Base-by-base conservation (phyloP, 192 early-diverging fungal genomes). In the Podila epigama region DNA sequence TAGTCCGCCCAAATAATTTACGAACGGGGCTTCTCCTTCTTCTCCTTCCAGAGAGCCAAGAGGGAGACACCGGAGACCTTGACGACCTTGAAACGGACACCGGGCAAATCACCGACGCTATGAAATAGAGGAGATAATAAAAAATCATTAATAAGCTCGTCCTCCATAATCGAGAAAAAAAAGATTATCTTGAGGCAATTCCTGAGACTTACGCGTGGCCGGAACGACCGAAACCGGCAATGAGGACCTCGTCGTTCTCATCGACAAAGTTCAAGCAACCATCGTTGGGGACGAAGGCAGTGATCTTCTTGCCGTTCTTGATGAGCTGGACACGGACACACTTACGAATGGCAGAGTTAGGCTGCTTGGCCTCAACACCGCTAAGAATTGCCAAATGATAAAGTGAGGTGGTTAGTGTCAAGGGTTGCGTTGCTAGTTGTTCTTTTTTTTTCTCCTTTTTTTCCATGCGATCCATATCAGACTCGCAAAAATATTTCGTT, bases 251-350 rank as follows among this genome's bases (percentile, higher is more conserved):
- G 90, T 99, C 97, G 92, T 99, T 99, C 82, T 99, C 98, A 79
- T 99, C 98, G 81, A 99, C 94, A 86, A 90, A 99, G 96, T 98
- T 99, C 83, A 99, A 89, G 86, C 98, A 99, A 97, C 98, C 98
- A 88, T 99, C 98, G 86, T 97, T 98, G 82, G 98, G 98, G 63
- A 99, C 98, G 88, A 99, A 99, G 80, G 98, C 98, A 63, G 98
- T 97, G 83, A 99, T 92, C 92, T 98, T 99, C 94, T 99, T 99
- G 83, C 94, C 95, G 92, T 99, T 99, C 93, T 99, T 99, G 92
- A 99, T 98, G 72, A 99, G 90, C 89, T 99, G 98, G 72, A 96
- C 97, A 95, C 98, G 96, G 72, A 99, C 96, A 89, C 97, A 98
- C 91, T 99, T 99, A 88, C 98, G 95, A 92, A 99, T 99, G 70